Evolutionary conservation across 495 filamentous ascomycete genomes (phyloP), one percentile per base, ranked within the genome.

Genomic region (Aspergillus taichungensis): DNA sequence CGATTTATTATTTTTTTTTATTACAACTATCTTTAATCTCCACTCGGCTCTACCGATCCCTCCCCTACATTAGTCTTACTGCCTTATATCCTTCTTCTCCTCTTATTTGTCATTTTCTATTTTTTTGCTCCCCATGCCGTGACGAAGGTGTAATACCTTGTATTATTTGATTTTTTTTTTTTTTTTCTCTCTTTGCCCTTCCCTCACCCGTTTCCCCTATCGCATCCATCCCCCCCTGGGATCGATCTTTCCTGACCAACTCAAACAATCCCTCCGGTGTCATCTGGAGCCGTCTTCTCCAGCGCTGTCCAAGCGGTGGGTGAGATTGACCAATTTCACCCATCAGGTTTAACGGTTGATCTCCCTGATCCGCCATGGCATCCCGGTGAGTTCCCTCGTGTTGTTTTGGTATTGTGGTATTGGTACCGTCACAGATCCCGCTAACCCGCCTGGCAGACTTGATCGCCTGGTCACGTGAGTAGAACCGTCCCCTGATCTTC

Each of bases 401-500:
- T 62, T 51, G 49, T 51, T 51, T 43, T 49, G 37, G 55, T 55
- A 61, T 24, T 24, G 4, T 24, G 18, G 18, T 24, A 24, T 24
- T 24, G 18, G 18, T 24, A 24, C 18, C 18, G 18, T 24, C 18
- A 24, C 18, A 24, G 52, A 49, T 59, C 57, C 61, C 53, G 57
- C 68, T 73, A 67, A 72, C 59, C 30, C 9, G 28, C 40, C 32
- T 40, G 14, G 41, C 49, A 90, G 88, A 75, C 81, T 94, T 59
- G 88, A 94, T 69, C 85, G 88, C 60, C 77, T 94, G 56, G 88
- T 94, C 75, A 94, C 87, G 88, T 94, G 76, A 82, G 88, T 82
- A 33, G 13, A 67, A 58, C 24, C 24, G 30, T 49, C 38, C 34
- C 49, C 43, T 54, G 30, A 47, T 37, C 8, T 34, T 11, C 13